Conservation (phyloP, 1,284 basidiomycete genomes). For the Amylostereum areolatum region DNA sequence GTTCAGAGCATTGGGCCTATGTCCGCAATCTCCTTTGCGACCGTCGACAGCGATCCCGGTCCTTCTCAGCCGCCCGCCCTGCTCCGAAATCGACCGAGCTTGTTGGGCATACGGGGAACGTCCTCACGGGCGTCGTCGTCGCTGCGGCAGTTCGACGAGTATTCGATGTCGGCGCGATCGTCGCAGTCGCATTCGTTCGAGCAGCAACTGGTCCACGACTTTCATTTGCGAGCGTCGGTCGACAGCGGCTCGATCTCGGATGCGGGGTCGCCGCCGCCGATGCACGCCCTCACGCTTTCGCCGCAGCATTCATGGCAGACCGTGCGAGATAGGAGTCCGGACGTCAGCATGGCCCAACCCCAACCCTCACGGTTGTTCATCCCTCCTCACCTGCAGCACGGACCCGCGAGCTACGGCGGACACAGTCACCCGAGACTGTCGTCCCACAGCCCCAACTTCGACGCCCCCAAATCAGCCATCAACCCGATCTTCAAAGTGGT, state of each 20-base stretch:
- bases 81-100: conserved; percentile 51
- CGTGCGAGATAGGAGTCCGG: conserved; percentile 11
- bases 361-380: conserved; percentile 28
- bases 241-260: conserved; percentile 56
- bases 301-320: conserved; percentile 39
- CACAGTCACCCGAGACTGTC: conserved; percentile 26
- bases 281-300: conserved; percentile 68
- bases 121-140: conserved; percentile 62
- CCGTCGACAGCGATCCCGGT: conserved; percentile 80
- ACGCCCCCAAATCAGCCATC: conserved; percentile 59
- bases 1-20: conserved; percentile 64
- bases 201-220: conserved; percentile 75
- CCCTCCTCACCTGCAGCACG: conserved; percentile 46
- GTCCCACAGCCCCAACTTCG: conserved; percentile 44
- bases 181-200: conserved; percentile 81
- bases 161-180: conserved; percentile 66
- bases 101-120: conserved; percentile 65
- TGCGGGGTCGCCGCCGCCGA: conserved; percentile 64
- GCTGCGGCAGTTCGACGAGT: conserved; percentile 67
- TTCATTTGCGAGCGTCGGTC: conserved; percentile 68
- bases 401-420: conserved; percentile 25
- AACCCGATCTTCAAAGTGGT: conserved; percentile 93
- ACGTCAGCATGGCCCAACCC: conserved; percentile 20
- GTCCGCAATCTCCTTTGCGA: conserved; percentile 72
- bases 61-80: conserved; percentile 38